phyloP scores from a whole-genome alignment of 441 rosid species.

The Corymbia citriodora region DNA sequence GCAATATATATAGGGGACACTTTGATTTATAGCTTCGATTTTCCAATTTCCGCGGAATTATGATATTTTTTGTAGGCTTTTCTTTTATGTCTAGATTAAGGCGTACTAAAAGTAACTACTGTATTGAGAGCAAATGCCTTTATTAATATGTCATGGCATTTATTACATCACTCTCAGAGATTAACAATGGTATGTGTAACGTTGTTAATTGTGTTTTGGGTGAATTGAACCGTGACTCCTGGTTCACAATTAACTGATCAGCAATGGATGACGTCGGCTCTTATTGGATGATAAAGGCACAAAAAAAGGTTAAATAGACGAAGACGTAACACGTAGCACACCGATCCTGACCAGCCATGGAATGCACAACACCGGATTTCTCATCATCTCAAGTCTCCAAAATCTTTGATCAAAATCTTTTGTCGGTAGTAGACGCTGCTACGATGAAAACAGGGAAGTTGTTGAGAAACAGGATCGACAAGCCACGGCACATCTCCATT shows the following conservation, averaged over 20 bases:
- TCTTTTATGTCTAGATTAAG: background rate
- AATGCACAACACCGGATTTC: background rate
- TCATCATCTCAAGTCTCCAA: background rate
- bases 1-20: background rate
- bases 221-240: background rate
- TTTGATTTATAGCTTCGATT: background rate
- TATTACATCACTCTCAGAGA: background rate
- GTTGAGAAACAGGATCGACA: background rate
- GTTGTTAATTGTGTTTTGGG: background rate
- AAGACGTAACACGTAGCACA: background rate
- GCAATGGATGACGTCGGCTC: background rate
- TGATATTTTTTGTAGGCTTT: background rate
- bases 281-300: background rate
- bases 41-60: background rate
- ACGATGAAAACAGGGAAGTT: background rate
- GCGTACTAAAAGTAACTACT: background rate
- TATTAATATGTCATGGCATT: background rate
- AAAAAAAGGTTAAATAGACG: accelerated
- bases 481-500: background rate
- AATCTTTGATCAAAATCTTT: background rate
- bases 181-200: accelerated
- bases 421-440: background rate
- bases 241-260: background rate
- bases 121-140: background rate
- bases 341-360: background rate